Base-by-base conservation (phyloP, 257 asterid species). In the Galeopsis tetrahit region DNA sequence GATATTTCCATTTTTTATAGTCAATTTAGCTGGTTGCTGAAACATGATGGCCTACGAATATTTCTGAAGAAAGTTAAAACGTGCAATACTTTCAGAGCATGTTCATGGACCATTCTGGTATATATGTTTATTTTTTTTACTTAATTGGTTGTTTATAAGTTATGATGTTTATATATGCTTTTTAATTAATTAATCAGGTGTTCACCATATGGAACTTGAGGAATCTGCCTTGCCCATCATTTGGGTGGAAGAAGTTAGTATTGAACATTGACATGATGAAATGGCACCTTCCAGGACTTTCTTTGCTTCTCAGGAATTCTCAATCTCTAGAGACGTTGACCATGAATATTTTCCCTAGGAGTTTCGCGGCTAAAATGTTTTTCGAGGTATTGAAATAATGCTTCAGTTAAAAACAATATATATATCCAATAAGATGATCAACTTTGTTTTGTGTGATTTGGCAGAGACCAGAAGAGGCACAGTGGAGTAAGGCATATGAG, bases 281-380 rank as follows among this genome's bases (percentile, higher is more conserved):
- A 77, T 77, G 81, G 81, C 81, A 77, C 40, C 66, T 55, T 21
- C 77, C 77, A 35, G 81, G 81, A 59, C 59, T 77, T 63, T 71
- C 74, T 63, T 58, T 46, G 69, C 81, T 71, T 66, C 63, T 71
- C 42, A 77, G 69, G 57, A 70, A 39, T 44, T 64, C 52, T 21
- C 40, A 17, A 35, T 71, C 64, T 17, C 66, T 56, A 0, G 59
- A 43, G 60, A 63, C 46, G 39, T 35, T 71, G 31, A 77, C 65
- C 3, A 35, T 68, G 74, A 13, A 44, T 57, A 48, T 66, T 28
- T 44, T 5, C 21, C 11, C 32, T 5, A 4, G 2, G 10, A 48
- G 2, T 6, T 10, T 0, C 0, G 6, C 0, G 21, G 55, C 55
- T 48, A 7, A 2, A 4, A 11, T 0, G 7, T 0, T 2, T 52